Conservation (phyloP, 1,284 basidiomycete species). For the Grifola frondosa region DNA sequence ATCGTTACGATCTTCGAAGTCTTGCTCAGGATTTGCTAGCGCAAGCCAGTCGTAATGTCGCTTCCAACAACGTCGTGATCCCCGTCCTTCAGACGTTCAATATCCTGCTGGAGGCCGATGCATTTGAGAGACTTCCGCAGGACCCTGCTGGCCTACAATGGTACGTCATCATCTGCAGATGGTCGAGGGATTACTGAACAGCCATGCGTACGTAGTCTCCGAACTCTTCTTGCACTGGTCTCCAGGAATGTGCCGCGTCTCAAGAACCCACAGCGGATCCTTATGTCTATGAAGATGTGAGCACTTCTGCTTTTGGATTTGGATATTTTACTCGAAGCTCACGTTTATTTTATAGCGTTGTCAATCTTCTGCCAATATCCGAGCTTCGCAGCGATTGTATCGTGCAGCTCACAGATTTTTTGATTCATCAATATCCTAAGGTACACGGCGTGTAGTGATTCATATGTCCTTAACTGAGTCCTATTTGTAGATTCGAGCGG, state of each 20-base stretch:
- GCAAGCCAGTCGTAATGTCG: constrained; percentile 52
- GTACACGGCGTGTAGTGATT: constrained; percentile 37
- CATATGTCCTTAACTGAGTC: not conserved
- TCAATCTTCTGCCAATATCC: constrained; percentile 59
- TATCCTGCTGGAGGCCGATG: constrained; percentile 67
- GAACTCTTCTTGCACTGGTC: constrained; percentile 49
- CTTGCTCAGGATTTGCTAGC: constrained; percentile 57
- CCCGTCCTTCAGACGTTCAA: constrained; percentile 78
- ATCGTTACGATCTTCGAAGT: constrained; percentile 44
- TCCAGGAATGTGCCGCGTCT: constrained; percentile 61
- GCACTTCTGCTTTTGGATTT: constrained; percentile 20
- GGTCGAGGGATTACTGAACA: constrained; percentile 2
- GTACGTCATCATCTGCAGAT: constrained; percentile 38
- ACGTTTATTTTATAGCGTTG: constrained; percentile 43
- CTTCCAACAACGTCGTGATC: constrained; percentile 70
- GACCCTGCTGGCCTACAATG: constrained; percentile 46
- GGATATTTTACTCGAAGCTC: not conserved
- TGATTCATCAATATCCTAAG: constrained; percentile 77
- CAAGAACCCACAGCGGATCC: constrained; percentile 78
- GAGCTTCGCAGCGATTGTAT: constrained; percentile 48
- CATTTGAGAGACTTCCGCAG: constrained; percentile 46
- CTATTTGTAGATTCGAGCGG: constrained; percentile 62
- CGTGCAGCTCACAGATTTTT: constrained; percentile 52
- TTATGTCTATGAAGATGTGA: constrained; percentile 80
- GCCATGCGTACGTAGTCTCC: constrained; percentile 36